Base-by-base conservation (phyloP, 2,329 filamentous ascomycete species). In the Trichoderma sp. region DNA sequence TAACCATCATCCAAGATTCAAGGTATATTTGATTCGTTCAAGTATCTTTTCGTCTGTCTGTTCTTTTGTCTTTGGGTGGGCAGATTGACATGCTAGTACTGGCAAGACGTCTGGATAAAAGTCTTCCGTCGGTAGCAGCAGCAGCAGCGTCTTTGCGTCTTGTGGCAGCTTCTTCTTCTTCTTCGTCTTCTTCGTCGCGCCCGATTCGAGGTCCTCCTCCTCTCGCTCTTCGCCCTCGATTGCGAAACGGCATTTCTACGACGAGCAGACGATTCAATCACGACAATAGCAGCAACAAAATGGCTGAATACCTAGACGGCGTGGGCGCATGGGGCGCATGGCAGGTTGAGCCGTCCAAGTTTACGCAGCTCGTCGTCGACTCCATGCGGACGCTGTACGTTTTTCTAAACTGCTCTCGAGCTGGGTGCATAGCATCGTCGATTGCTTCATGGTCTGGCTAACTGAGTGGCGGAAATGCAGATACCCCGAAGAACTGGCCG, bases 401-500 rank as follows among this genome's bases (percentile, higher is more conserved):
- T 12, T 1, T 34, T 10, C 2, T 34, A 3, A 3, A 10, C 34
- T 14, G 9, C 3, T 10, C 14, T 10, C 9, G 9, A 14, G 3
- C 14, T 39, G 34, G 28, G 28, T 9, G 28, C 28, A 30, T n/a
- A 30, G 6, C 28, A 30, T 9, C 28, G 7, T 28, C 28, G 28
- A 30, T 34, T 34, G 34, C 34, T 39, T 5, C 14, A 7, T 3
- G 14, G 5, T 39, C 34, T 14, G 34, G 34, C 34, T 39, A 14
- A 39, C 34, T 39, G 4, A 39, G 14, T 39, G 14, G 12, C 34
- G 12, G 7, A 39, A 39, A 39, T 39, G 14, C 12, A 95, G 93
- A 66, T 99, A 97, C 75, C 95, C 95, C 0, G 92, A 96, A 74
- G 87, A 88, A 67, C 82, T 97, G 48, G 95, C 95, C 10, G 95